These are phyloP conservation scores for Tephrocybe rancida DNA, from an alignment of 768 basidiomycete species.

Conservation along the genomic window DNA sequence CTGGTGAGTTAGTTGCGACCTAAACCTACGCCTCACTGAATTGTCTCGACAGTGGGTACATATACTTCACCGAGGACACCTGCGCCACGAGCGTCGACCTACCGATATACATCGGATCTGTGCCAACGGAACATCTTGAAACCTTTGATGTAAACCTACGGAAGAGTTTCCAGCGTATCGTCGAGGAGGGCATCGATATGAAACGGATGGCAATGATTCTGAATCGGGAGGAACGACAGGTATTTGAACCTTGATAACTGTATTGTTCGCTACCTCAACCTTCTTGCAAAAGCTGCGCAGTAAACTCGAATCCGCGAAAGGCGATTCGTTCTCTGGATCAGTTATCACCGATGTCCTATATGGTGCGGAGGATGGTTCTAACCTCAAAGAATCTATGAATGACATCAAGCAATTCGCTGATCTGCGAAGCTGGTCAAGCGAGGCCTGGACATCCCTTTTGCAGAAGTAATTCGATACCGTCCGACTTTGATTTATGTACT, in stretches of 20 bases:
- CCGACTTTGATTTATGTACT: neutral
- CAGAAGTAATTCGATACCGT: slow-evolving; percentile 50
- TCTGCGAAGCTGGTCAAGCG: slow-evolving; percentile 70
- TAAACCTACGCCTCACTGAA: neutral
- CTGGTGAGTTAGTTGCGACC: slow-evolving; percentile 57
- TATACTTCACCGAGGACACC: slow-evolving; percentile 81
- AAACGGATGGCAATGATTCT: slow-evolving; percentile 86
- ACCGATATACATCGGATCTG: slow-evolving; percentile 78
- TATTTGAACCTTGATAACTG: slow-evolving; percentile 25
- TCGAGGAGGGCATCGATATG: slow-evolving; percentile 84
- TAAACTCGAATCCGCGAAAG: slow-evolving; percentile 80
- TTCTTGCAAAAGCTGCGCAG: slow-evolving; percentile 68
- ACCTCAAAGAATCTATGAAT: slow-evolving; percentile 72
- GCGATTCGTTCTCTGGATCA: slow-evolving; percentile 73
- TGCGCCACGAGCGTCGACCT: slow-evolving; percentile 75
- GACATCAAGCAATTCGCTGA: slow-evolving; percentile 73
- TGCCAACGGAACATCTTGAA: slow-evolving; percentile 81
- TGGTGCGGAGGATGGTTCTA: slow-evolving; percentile 79
- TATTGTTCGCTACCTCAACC: slow-evolving; percentile 5
- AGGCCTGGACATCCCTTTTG: slow-evolving; percentile 79
- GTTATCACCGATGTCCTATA: slow-evolving; percentile 88
- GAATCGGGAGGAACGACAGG: slow-evolving; percentile 86
- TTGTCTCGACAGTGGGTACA: slow-evolving; percentile 62
- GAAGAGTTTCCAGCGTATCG: slow-evolving; percentile 69
- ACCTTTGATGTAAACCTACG: slow-evolving; percentile 69